Conservation (phyloP, 352 stramenopile species). For the Phytophthora niederhauseri region DNA sequence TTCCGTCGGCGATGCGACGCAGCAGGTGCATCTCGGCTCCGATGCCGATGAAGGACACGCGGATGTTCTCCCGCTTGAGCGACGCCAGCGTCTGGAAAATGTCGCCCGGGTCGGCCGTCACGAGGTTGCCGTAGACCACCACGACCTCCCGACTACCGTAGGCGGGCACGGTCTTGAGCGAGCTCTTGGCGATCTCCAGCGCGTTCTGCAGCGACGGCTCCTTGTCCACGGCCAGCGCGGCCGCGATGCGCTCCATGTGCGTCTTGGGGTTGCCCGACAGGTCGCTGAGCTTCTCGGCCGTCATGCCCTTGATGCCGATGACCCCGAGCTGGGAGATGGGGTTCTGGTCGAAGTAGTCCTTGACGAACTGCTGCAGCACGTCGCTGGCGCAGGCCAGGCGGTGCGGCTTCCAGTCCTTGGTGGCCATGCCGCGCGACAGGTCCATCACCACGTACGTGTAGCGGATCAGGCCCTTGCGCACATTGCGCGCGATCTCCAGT, state of each 20-base stretch:
- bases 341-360: conserved; percentile 96
- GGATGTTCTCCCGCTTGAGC: conserved; percentile 91
- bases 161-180: conserved; percentile 91
- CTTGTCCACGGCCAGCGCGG: conserved; percentile 70
- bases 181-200: conserved; percentile 87
- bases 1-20: conserved; percentile 90
- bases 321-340: conserved; percentile 93
- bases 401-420: conserved; percentile 90
- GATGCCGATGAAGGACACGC: conserved; percentile 94
- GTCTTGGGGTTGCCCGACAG: conserved; percentile 89
- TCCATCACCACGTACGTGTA: conserved; percentile 89
- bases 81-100: conserved; percentile 94
- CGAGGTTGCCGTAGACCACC: conserved; percentile 95
- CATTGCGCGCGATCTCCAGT: conserved; percentile 84
- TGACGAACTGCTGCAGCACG: conserved; percentile 86
- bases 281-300: conserved; percentile 91
- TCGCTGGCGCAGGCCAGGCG: conserved; percentile 68
- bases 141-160: conserved; percentile 93
- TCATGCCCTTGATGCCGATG: conserved; percentile 91
- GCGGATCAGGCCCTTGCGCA: conserved; percentile 85
- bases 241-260: conserved; percentile 84
- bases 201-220: conserved; percentile 93
- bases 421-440: conserved; percentile 85
- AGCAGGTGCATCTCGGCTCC: conserved; percentile 94
- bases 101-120: conserved; percentile 96